Percentiles rank a stretch among this genome's conserved stretches.
Conservation (phyloP, 169 alveolate genomes). For the Toxoplasma gondii region DNA sequence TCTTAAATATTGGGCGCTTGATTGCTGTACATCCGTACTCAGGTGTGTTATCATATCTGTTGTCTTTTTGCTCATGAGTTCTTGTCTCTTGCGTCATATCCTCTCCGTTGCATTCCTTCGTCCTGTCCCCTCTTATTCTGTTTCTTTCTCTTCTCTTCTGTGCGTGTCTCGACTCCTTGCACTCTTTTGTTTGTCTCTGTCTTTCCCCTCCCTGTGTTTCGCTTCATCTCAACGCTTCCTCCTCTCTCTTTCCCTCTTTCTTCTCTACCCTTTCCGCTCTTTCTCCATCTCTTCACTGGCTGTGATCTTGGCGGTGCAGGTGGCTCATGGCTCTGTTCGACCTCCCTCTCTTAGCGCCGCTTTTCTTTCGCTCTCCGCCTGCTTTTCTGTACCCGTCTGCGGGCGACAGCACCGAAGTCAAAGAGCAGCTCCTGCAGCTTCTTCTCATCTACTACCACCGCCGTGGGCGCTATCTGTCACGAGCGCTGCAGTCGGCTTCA, state of each 20-base stretch:
- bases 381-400: slow-evolving; percentile 43
- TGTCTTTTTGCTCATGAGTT: too few species aligned
- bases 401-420: slow-evolving; percentile 36
- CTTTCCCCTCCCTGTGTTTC: too few species aligned
- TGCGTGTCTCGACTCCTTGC: too few species aligned
- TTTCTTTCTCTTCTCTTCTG: too few species aligned
- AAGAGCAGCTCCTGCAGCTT: slow-evolving; percentile 52
- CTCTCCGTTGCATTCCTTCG: too few species aligned
- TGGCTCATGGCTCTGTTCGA: slow-evolving; percentile 41
- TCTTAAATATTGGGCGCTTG: too few species aligned
- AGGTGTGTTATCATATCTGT: too few species aligned
- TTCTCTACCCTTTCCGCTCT: neutral
- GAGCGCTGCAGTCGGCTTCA: neutral
- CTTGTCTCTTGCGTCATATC: too few species aligned
- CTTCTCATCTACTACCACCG: slow-evolving; percentile 51
- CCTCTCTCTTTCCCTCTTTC: neutral
- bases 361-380: slow-evolving; percentile 37
- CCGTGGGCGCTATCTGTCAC: slow-evolving; percentile 22
- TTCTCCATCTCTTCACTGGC: too few species aligned
- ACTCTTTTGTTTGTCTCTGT: too few species aligned
- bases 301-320: slow-evolving; percentile 17
- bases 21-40: too few species aligned
- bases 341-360: slow-evolving; percentile 27
- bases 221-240: neutral
- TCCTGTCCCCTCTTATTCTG: too few species aligned